A percentile compares a stretch with the other conserved stretches of the same genome.
These are phyloP conservation scores for Reutealis trisperma DNA, from an alignment of 345 rosid species.

Conservation along the genomic window DNA sequence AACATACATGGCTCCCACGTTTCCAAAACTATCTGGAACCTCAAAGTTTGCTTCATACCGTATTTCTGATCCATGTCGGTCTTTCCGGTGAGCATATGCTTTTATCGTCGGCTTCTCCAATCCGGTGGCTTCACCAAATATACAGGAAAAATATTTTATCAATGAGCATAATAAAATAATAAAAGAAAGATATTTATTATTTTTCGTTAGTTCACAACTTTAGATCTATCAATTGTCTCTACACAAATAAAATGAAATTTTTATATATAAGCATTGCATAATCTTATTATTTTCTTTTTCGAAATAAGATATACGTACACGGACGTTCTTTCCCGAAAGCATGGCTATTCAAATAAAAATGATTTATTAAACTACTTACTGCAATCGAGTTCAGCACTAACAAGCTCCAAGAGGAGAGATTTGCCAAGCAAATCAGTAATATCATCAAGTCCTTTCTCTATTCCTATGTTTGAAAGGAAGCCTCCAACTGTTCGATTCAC, in stretches of 20 bases:
- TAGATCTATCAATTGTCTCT: too few species aligned
- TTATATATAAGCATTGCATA: too few species aligned
- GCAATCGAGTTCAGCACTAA: conserved; percentile 54
- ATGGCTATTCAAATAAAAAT: too few species aligned
- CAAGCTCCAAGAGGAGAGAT: conserved; percentile 55
- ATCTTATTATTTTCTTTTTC: too few species aligned
- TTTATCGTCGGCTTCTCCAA: conserved; percentile 19
- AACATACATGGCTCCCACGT: conserved; percentile 22
- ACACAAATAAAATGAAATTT: too few species aligned
- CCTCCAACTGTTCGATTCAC: conserved; percentile 35
- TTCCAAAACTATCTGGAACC: conserved; percentile 21
- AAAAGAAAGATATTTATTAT: too few species aligned
- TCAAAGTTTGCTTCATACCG: conserved; percentile 21
- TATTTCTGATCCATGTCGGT: neutral
- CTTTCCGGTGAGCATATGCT: conserved; percentile 16
- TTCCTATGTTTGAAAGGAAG: conserved; percentile 22
- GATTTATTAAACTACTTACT: conserved; percentile 32
- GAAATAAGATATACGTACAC: too few species aligned
- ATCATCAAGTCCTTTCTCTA: conserved; percentile 39
- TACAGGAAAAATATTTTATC: too few species aligned
- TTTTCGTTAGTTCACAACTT: too few species aligned
- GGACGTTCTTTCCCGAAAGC: too few species aligned
- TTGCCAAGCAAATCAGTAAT: conserved; percentile 47
- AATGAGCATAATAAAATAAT: too few species aligned
- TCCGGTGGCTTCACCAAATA: conserved; percentile 15